Base-by-base conservation (phyloP, 2,329 filamentous ascomycete species). In the Beauveria bassiana region DNA sequence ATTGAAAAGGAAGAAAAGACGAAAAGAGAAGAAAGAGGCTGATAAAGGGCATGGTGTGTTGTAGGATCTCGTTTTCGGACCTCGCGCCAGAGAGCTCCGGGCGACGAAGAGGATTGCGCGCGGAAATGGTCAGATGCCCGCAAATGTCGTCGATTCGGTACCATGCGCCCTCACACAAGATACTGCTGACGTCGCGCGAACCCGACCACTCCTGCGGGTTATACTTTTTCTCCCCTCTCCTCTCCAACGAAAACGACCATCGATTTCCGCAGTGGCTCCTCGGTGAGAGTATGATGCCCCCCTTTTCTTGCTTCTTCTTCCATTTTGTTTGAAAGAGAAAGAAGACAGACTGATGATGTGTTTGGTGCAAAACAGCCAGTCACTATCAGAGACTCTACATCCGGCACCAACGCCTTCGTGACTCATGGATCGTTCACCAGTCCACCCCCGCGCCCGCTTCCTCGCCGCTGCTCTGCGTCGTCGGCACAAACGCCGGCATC, bases 401-500 rank as follows among this genome's bases (percentile, higher is more conserved):
- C 34, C 68, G 65, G 6, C 68, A 68, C n/a, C 68, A 68, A 18
- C 64, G 67, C 7, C 60, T 64, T 8, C 68, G 61, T 5, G 63
- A 67, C 20, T 67, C 71, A 45, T 73, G 70, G 69, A 59, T 72
- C 28, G 74, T 78, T 22, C 72, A 78, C 63, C 71, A 71, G n/a
- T 75, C 75, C 22, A 76, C 75, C 1, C 69, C 78, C 0, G 79
- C 79, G 0, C 78, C 79, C 0, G 56, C 71, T 0, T 69, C 70
- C 1, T 77, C 77, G 9, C 31, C 50, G 5, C 61, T 78, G 1
- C 65, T 78, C 45, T 83, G 79, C 67, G 71, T 79, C 5, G 69
- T 82, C 49, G 82, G 80, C 49, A 79, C 81, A 1, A 78, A 72
- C 65, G 68, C 69, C 1, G 82, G 81, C n/a, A 71, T 85, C 6